These are phyloP conservation scores for Neurospora tetraspora DNA, from an alignment of 495 filamentous ascomycete genomes.

Conservation along the genomic window DNA sequence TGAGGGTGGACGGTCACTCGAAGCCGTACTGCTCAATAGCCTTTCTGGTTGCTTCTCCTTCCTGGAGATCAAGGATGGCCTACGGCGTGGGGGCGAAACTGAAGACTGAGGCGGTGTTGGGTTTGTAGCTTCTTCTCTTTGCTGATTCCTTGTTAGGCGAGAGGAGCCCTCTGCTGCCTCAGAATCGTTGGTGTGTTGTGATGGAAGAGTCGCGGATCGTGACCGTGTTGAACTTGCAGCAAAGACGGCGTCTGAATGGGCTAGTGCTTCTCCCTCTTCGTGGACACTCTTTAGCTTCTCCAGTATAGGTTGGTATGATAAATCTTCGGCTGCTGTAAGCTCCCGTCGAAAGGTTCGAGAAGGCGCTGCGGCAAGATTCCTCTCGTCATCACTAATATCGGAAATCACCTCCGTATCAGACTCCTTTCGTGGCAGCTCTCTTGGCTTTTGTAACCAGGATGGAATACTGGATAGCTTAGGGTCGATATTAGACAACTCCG, in stretches of 20 bases:
- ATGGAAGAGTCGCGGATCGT: background rate
- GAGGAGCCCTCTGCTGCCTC: background rate
- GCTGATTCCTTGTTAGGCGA: background rate
- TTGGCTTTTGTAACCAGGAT: constrained; percentile 18
- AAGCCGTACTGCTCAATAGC: background rate
- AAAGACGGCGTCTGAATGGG: background rate
- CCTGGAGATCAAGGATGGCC: background rate
- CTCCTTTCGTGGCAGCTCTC: constrained; percentile 2
- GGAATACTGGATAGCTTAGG: constrained; percentile 3
- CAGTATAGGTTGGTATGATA: background rate
- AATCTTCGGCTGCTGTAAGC: background rate
- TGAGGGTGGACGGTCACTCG: background rate
- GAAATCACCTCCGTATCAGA: constrained; percentile 27
- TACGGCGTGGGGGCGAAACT: background rate
- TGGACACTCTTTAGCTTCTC: background rate
- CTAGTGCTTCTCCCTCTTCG: background rate
- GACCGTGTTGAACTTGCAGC: background rate
- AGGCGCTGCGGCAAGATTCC: constrained; percentile 5
- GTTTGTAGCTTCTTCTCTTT: background rate
- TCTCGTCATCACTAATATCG: constrained; percentile 37
- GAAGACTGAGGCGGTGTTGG: background rate
- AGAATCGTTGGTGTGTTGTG: background rate
- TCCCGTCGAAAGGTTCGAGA: background rate
- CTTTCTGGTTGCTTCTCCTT: background rate
- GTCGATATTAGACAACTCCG: constrained; percentile 26